Evolutionary conservation across 306 rosid species (phyloP), one percentile per base, ranked within the genome.

Genomic region (Carpinus viminea): DNA sequence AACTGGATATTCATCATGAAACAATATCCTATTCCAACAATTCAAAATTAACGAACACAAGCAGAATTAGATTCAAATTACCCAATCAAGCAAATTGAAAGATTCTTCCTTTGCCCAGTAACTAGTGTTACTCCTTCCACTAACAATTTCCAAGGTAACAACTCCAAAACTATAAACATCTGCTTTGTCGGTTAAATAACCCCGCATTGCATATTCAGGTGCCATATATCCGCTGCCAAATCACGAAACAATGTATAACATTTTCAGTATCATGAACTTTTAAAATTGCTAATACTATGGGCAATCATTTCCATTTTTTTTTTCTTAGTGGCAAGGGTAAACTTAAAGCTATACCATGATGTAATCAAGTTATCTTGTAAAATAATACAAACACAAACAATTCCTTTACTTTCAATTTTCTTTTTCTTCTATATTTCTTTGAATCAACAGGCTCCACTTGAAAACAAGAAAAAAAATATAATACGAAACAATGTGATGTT

Each of bases 111-210:
- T 84, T 46, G 90, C 62, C 77, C 81, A 60, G 56, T 78, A 80
- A 61, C 73, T 86, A 53, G 89, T 83, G 83, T 88, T 92, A 85
- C 86, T 77, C 64, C 83, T 88, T 50, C 94, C 96, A 62, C 86
- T 83, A 6, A 87, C 72, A 28, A 87, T 85, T 76, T 93, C 94
- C 70, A 88, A 75, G 2, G 74, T 80, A 6, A 89, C 84, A n/a
- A 92, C 74, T 21, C 92, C 96, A 34, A 87, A 92, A 73, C 96
- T 93, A 72, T 93, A 92, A 1, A 92, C 96, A 71, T 93, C 98
- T 65, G 87, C 93, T 78, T 92, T 93, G 59, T 92, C 87, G 0
- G 93, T 90, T 57, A 92, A 83, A 73, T 92, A 83, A 70, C 97
- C 93, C 15, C 86, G 85, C 97, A 91, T 87, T 6, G 91, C 89